Conservation (phyloP, 1,284 basidiomycete genomes). For the Inonotus hispidus region DNA sequence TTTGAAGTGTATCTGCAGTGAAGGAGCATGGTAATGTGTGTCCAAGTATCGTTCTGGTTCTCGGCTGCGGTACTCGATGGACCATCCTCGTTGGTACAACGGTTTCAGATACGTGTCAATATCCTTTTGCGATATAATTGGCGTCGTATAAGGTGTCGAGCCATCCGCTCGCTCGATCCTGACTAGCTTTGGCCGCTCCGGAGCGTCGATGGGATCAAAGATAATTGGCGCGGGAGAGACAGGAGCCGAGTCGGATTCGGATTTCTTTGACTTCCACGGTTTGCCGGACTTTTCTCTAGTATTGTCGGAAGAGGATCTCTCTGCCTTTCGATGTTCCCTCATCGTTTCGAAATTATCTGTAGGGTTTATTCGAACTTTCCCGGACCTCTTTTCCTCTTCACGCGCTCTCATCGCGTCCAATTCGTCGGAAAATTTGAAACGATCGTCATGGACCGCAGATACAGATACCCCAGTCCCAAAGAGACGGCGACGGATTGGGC, state of each 20-base stretch:
- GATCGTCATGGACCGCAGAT: neutral
- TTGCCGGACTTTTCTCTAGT: neutral
- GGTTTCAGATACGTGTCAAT: conserved; percentile 29
- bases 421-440: neutral
- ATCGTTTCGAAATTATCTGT: no score
- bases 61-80: conserved; percentile 18
- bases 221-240: neutral
- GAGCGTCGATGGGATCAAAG: neutral
- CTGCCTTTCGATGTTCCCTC: no score
- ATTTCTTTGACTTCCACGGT: neutral
- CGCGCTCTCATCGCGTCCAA: neutral
- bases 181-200: neutral
- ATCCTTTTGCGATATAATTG: no score
- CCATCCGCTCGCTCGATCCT: neutral
- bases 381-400: no score
- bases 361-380: no score
- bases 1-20: conserved; percentile 18
- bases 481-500: neutral
- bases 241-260: neutral
- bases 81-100: conserved; percentile 33
- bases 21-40: conserved; percentile 4
- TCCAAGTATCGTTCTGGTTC: neutral
- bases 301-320: no score
- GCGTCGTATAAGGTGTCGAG: neutral
- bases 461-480: neutral